phyloP scores from a whole-genome alignment of 1,284 basidiomycete genomes.

The Flammula alnicola region DNA sequence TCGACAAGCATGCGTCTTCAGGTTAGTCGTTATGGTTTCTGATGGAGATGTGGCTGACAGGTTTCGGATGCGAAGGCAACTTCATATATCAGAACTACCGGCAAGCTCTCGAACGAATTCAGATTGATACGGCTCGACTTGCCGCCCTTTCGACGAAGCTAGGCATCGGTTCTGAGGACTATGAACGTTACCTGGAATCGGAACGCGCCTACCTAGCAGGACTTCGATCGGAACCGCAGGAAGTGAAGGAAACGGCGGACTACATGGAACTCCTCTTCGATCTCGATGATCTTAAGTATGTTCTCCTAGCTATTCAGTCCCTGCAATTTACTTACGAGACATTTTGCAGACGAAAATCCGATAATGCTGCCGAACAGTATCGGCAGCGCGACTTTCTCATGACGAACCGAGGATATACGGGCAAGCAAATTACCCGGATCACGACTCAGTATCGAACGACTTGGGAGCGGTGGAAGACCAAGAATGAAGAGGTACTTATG shows the following conservation, averaged over 20 bases:
- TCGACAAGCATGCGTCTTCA: constrained; percentile 7
- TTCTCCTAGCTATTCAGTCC: too few relatives aligned
- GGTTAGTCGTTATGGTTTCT: background rate
- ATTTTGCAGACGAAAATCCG: background rate
- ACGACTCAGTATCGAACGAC: constrained; percentile 4
- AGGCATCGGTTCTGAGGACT: background rate
- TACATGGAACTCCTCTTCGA: background rate
- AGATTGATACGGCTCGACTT: background rate
- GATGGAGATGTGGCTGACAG: background rate
- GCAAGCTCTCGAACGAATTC: constrained; percentile 6
- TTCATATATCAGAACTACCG: constrained; percentile 11
- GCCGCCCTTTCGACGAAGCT: background rate
- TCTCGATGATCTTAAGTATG: background rate
- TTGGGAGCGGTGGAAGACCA: background rate
- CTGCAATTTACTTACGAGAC: too few relatives aligned
- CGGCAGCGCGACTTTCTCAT: background rate
- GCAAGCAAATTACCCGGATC: constrained; percentile 1
- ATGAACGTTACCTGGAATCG: background rate
- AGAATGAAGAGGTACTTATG: background rate
- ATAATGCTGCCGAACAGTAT: background rate
- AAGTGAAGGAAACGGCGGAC: background rate
- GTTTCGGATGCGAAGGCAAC: background rate
- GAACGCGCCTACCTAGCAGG: background rate
- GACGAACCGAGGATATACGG: background rate
- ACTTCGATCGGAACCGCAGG: background rate